These are phyloP conservation scores for Deuterostichococcus epilithicus DNA, from an alignment of 139 green algal genomes.

Conservation along the genomic window DNA sequence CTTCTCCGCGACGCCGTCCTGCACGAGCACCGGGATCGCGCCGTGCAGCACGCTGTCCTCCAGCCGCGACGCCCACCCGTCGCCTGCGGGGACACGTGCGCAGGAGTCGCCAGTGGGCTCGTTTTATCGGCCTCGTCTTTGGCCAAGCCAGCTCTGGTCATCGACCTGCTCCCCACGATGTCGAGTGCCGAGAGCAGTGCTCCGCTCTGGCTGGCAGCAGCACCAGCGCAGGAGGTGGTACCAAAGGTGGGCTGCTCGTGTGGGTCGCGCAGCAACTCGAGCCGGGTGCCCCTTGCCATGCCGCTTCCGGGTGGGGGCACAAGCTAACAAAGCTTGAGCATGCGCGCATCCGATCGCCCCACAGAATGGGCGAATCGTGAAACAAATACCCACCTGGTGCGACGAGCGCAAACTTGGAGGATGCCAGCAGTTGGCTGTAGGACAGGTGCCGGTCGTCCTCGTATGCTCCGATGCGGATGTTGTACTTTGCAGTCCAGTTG, in stretches of 20 bases:
- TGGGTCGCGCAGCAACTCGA: too few species aligned
- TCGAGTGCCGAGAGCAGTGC: too few species aligned
- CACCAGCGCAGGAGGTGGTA: too few species aligned
- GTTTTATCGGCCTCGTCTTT: conserved; percentile 17
- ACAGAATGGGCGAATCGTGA: too few species aligned
- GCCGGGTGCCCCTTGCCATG: too few species aligned
- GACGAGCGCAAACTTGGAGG: not conserved
- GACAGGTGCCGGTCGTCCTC: not conserved
- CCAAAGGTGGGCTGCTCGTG: too few species aligned
- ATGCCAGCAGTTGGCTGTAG: not conserved
- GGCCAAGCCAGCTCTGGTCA: too few species aligned
- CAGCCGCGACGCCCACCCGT: conserved; percentile 54
- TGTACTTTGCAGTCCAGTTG: not conserved
- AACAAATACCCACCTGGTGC: not conserved
- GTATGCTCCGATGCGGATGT: not conserved
- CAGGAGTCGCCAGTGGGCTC: conserved; percentile 28
- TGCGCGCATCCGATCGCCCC: too few species aligned
- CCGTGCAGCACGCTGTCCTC: conserved; percentile 67
- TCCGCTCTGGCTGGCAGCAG: too few species aligned
- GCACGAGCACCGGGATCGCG: conserved; percentile 65
- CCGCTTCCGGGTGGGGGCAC: too few species aligned
- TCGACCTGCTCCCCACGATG: too few species aligned
- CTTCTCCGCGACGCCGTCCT: conserved; percentile 29
- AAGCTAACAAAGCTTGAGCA: too few species aligned
- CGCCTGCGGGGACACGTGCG: conserved; percentile 40